phyloP scores from a whole-genome alignment of 805 yeast genomes.

The Myxozyma neglecta region DNA sequence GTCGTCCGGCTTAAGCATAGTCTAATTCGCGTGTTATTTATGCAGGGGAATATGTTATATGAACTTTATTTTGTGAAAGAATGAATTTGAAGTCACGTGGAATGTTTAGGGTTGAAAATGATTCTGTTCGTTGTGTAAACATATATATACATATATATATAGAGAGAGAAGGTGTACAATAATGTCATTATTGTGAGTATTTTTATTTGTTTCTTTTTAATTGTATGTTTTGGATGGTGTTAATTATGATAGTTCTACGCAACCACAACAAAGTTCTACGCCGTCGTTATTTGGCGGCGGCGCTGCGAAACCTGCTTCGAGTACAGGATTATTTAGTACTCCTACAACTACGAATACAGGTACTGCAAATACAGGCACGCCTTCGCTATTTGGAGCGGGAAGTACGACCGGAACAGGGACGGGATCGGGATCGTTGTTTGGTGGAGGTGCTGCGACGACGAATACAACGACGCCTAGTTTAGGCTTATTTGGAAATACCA shows the following conservation, averaged over 20 bases:
- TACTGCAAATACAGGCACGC: not conserved
- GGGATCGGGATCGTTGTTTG: not conserved
- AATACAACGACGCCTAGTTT: too few species aligned
- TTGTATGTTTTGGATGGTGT: not conserved
- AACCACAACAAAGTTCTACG: slow-evolving; percentile 1
- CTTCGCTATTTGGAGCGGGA: not conserved
- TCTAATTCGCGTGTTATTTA: not conserved
- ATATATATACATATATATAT: not conserved
- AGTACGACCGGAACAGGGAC: not conserved
- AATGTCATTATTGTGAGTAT: slow-evolving; percentile 12
- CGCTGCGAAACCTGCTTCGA: slow-evolving; percentile 13
- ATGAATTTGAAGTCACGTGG: not conserved
- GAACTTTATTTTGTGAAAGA: not conserved
- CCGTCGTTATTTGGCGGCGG: slow-evolving; percentile 18
- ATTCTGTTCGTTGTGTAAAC: not conserved
- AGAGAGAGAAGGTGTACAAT: not conserved
- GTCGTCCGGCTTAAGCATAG: slow-evolving; percentile 1
- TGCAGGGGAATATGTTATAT: not conserved
- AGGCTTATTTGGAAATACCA: not conserved
- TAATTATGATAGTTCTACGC: slow-evolving; percentile 4
- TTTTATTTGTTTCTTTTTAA: not conserved
- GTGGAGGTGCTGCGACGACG: not conserved
- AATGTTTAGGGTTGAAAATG: not conserved
- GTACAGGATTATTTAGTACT: slow-evolving; percentile 3
- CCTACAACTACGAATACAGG: not conserved